Evolutionary conservation across 768 basidiomycete species (phyloP), one percentile per base, ranked within the genome.

Genomic region (Boletus subparvulus): DNA sequence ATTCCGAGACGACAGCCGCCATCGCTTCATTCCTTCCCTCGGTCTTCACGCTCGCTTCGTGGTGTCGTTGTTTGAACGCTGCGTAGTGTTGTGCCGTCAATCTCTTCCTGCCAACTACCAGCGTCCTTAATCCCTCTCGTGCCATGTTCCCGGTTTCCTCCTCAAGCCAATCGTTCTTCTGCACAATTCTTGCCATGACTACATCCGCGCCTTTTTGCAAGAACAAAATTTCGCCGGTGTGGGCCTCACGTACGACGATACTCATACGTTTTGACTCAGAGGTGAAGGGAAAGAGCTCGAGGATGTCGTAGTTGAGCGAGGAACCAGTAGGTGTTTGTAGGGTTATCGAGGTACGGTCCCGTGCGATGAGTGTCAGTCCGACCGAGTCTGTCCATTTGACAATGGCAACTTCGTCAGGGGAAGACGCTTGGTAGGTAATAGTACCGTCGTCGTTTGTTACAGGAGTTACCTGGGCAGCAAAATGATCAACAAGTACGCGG

Each of bases 261-360:
- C 97, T 95, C 97, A 98, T 99, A 30, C 97, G 91, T 73, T 99
- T 98, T 1, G 94, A 94, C 72, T 98, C 97, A 13, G 94, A 97
- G 0, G 96, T 98, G 76, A 99, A 98, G 0, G 97, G 97, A 75
- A 99, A 99, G 56, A 99, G 83, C 47, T 95, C 89, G 52, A 98
- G 86, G 49, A 99, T 84, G 53, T 94, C 93, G 67, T 86, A 98
- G 12, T 78, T 75, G 47, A 95, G 70, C 9, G 77, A 77, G 2
- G 76, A 65, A 9, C 90, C 90, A 6, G 80, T 69, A 0, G 92
- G 87, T 0, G 86, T 86, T 57, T 84, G 87, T 8, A 99, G 77
- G 30, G 90, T 86, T 70, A 98, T 96, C n/a, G 81, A 83, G 1
- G 89, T 90, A 39, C 97, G 92, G 69, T 97, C 94, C 28, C 97